Percentiles rank a stretch among this genome's conserved stretches.
These are phyloP conservation scores for Mycena filopes DNA, from an alignment of 768 basidiomycete species.

Conservation along the genomic window DNA sequence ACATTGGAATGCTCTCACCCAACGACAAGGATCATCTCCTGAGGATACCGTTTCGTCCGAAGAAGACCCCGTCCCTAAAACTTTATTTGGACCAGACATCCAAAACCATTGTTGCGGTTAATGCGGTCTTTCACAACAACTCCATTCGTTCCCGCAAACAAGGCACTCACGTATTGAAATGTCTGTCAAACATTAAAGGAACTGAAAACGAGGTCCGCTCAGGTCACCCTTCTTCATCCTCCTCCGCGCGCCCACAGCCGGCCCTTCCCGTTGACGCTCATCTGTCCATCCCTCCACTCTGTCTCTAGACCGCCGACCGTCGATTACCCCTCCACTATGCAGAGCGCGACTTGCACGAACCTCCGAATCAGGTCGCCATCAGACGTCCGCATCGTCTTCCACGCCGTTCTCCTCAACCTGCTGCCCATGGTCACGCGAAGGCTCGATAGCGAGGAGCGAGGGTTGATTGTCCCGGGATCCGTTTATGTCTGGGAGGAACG, in stretches of 20 bases:
- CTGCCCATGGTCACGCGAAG: slow-evolving; percentile 84
- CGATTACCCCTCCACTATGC: slow-evolving; percentile 54
- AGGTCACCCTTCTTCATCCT: slow-evolving; percentile 1
- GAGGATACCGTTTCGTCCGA: slow-evolving; percentile 44
- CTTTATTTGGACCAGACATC: slow-evolving; percentile 50
- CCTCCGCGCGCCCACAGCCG: slow-evolving; percentile 26
- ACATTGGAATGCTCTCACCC: slow-evolving; percentile 49
- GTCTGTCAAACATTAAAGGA: slow-evolving; percentile 33
- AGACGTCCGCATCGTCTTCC: slow-evolving; percentile 73
- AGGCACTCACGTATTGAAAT: slow-evolving; percentile 25
- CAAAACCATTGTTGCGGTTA: slow-evolving; percentile 23
- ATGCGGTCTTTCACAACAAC: slow-evolving; percentile 23
- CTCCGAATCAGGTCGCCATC: slow-evolving; percentile 62
- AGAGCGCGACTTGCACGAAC: slow-evolving; percentile 62
- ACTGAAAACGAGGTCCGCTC: slow-evolving; percentile 26
- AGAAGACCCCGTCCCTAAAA: slow-evolving; percentile 55
- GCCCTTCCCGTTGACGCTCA: not conserved
- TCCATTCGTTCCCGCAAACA: slow-evolving; percentile 31
- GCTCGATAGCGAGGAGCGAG: slow-evolving; percentile 79
- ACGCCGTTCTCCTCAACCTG: slow-evolving; percentile 72
- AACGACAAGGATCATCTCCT: slow-evolving; percentile 28
- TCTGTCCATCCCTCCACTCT: slow-evolving; percentile 30
- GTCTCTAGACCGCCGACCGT: slow-evolving; percentile 18
- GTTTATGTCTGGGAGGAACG: slow-evolving; percentile 91
- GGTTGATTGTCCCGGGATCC: slow-evolving; percentile 75